A percentile compares a stretch with the other conserved stretches of the same genome.
phyloP scores from a whole-genome alignment of 1,284 basidiomycete species.

The Boletus hoseneyae region DNA sequence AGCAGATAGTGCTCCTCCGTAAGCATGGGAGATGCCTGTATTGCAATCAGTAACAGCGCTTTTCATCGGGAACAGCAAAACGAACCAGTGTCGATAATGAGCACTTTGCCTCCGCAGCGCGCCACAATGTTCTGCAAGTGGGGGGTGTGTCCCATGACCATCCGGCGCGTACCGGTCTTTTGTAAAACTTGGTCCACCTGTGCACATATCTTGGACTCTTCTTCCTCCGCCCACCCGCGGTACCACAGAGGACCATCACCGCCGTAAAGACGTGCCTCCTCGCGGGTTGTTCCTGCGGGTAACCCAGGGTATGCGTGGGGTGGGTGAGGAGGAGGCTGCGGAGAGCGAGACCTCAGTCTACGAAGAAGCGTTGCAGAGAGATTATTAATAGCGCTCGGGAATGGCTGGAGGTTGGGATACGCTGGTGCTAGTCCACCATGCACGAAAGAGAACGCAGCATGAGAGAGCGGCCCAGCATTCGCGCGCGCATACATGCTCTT shows the following conservation, averaged over 20 bases:
- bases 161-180: slow-evolving; percentile 73
- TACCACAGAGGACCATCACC: slow-evolving; percentile 87
- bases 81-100: slow-evolving; percentile 85
- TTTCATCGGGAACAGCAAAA: neutral
- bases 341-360: slow-evolving; percentile 54
- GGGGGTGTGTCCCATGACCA: slow-evolving; percentile 96
- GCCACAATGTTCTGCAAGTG: slow-evolving; percentile 81
- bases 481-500: slow-evolving; percentile 33
- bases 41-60: slow-evolving; percentile 1
- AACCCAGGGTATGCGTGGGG: slow-evolving; percentile 77
- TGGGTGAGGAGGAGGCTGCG: slow-evolving; percentile 74
- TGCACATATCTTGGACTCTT: slow-evolving; percentile 65
- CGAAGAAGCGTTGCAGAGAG: slow-evolving; percentile 64
- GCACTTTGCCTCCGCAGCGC: slow-evolving; percentile 80
- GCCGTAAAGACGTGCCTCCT: slow-evolving; percentile 71
- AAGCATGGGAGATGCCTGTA: slow-evolving; percentile 86
- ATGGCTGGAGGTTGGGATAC: slow-evolving; percentile 70
- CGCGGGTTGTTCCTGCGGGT: slow-evolving; percentile 59
- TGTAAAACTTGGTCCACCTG: slow-evolving; percentile 67
- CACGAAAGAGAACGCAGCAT: slow-evolving; percentile 80
- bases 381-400: slow-evolving; percentile 77
- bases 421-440: slow-evolving; percentile 82
- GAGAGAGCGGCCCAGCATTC: slow-evolving; percentile 53
- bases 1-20: slow-evolving; percentile 87
- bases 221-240: slow-evolving; percentile 80